Evolutionary conservation across 2,329 filamentous ascomycete species (phyloP).

Genomic region (Diaporthe citrichinensis): DNA sequence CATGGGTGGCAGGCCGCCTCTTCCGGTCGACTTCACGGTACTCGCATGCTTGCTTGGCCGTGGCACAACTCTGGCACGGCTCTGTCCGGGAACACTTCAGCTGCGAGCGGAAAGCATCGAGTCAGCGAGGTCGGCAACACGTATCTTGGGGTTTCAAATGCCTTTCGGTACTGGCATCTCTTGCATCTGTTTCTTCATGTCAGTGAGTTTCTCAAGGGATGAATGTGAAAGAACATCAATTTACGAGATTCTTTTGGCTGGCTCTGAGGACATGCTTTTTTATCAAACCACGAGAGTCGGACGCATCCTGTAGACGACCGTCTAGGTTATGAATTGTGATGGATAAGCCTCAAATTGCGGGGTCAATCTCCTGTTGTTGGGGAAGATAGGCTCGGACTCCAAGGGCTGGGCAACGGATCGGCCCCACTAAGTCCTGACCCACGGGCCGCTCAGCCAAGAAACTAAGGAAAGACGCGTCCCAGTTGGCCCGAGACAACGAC

Average conservation of each 20-base stretch:
- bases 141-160: not conserved
- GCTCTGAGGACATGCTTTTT: not conserved
- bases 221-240: not conserved
- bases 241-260: constrained; percentile 10
- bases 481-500: too few relatives aligned
- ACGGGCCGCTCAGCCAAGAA: too few relatives aligned
- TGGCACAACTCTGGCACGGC: constrained; percentile 41
- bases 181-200: constrained; percentile 7
- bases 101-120: not conserved
- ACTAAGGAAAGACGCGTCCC: too few relatives aligned
- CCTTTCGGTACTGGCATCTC: constrained; percentile 35
- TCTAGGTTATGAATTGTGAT: not conserved
- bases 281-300: too few relatives aligned
- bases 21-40: constrained; percentile 41
- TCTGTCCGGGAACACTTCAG: constrained; percentile 42
- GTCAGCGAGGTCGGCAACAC: not conserved
- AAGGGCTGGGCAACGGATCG: not conserved
- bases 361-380: not conserved
- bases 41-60: constrained; percentile 37
- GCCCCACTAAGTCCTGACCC: not conserved
- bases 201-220: not conserved
- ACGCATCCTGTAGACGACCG: not conserved
- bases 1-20: constrained; percentile 39
- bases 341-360: not conserved
- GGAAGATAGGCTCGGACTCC: too few relatives aligned